Percentiles rank a stretch among this genome's conserved stretches.
These are phyloP conservation scores for Erodium maritimum DNA, from an alignment of 345 rosid species.

Conservation along the genomic window DNA sequence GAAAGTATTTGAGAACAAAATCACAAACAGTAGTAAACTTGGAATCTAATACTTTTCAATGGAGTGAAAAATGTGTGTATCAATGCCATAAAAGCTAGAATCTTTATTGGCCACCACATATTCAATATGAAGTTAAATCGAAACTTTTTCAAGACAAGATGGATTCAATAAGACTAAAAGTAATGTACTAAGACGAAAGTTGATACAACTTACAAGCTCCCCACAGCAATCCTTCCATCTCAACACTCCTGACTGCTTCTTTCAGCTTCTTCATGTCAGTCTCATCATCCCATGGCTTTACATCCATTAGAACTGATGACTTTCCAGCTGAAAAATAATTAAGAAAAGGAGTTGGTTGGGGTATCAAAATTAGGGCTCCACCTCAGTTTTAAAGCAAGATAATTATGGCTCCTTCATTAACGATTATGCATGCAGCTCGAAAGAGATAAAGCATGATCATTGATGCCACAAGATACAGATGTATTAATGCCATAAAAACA, in stretches of 20 bases:
- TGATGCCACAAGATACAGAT: neutral
- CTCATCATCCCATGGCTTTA: conserved; percentile 23
- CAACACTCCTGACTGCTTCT: conserved; percentile 16
- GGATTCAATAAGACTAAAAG: too few species aligned
- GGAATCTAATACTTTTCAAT: too few species aligned
- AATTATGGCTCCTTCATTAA: too few species aligned
- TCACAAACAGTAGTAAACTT: too few species aligned
- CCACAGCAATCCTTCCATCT: conserved; percentile 19
- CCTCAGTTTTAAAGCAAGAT: neutral
- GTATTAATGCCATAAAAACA: neutral
- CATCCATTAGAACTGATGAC: conserved; percentile 17
- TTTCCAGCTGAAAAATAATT: conserved; percentile 11
- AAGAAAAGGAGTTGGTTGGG: neutral
- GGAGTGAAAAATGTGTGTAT: neutral
- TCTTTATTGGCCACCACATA: too few species aligned
- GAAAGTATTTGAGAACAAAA: too few species aligned
- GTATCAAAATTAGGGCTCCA: neutral
- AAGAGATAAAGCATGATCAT: neutral
- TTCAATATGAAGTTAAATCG: too few species aligned
- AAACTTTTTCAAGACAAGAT: too few species aligned
- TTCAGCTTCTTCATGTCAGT: conserved; percentile 23
- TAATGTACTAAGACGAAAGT: too few species aligned
- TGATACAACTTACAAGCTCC: conserved; percentile 13
- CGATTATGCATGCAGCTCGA: neutral
- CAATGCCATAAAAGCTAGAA: neutral